Evolutionary conservation across 768 basidiomycete species (phyloP), one percentile per base, ranked within the genome.

Genomic region (Mycena belliarum): DNA sequence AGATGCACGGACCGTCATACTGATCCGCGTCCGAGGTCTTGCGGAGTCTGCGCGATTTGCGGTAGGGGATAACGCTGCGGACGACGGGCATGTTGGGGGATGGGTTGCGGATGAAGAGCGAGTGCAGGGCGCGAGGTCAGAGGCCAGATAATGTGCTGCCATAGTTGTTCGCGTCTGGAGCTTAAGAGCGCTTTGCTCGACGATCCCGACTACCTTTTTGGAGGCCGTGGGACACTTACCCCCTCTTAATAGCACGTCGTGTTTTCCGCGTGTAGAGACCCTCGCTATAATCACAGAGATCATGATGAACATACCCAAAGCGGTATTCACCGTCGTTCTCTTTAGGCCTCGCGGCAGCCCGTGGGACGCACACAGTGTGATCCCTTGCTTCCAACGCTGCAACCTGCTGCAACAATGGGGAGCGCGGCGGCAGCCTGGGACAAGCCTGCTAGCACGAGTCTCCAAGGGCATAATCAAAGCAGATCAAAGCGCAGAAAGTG

Each of bases 151-250:
- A 26, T 25, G 11, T 18, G 35, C 43, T 49, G 49, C 28, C 49
- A 29, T 46, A 15, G 40, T 46, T 14, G 14, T 15, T 9, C 48
- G 43, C n/a, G 40, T 50, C 20, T 7, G 49, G 25, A 37, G 54
- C 59, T 60, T 60, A 32, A 32, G 40, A 55, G 45, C 20, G 21
- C 37, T 48, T 48, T n/a, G 32, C 23, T 16, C 35, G 29, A 10
- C 25, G n/a, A n/a, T 20, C 33, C 25, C 7, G 32, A 29, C 43
- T 55, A 33, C 40, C 53, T 24, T 42, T 46, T 18, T 8, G n/a
- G 20, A 35, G 12, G 23, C 9, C 52, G 42, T 51, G 59, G 59
- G 59, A 60, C 46, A 59, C 23, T 48, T 55, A 54, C 48, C 52
- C 52, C 52, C 40, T 23, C 0, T 2, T 60, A 35, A 33, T 55